phyloP scores from a whole-genome alignment of 2,329 filamentous ascomycete genomes.

The Bipolaris oryzae region DNA sequence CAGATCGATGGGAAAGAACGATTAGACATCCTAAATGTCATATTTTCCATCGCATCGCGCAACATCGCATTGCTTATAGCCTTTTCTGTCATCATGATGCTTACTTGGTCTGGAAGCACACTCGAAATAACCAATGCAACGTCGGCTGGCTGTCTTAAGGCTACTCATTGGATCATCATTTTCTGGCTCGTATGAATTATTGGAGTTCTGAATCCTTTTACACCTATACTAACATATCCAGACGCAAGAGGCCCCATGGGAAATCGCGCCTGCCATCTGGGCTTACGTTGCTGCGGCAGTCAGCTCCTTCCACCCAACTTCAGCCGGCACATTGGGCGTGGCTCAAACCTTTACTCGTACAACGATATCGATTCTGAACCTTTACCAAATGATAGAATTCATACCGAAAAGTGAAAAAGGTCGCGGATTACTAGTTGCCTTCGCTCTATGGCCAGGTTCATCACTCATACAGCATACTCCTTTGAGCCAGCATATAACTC shows the following conservation, averaged over 20 bases:
- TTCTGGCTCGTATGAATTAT: constrained; percentile 3
- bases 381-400: not conserved
- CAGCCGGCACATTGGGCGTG: not conserved
- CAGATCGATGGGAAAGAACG: not conserved
- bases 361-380: not conserved
- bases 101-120: not conserved
- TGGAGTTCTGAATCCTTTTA: not conserved
- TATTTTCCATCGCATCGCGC: not conserved
- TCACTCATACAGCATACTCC: not conserved
- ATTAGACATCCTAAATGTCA: no score
- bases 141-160: not conserved
- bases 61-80: not conserved
- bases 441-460: constrained; percentile 1
- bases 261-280: constrained; percentile 4
- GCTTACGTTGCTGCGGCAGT: not conserved
- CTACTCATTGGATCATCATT: constrained; percentile 4
- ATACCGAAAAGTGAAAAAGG: not conserved
- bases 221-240: not conserved
- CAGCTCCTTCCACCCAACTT: not conserved
- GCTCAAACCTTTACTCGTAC: not conserved
- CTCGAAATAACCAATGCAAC: not conserved
- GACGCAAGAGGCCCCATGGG: constrained; percentile 1
- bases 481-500: not conserved
- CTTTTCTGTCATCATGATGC: not conserved
- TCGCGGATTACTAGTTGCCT: not conserved